These are phyloP conservation scores for Aspergillus vadensis DNA, from an alignment of 2,329 filamentous ascomycete genomes.

Conservation along the genomic window DNA sequence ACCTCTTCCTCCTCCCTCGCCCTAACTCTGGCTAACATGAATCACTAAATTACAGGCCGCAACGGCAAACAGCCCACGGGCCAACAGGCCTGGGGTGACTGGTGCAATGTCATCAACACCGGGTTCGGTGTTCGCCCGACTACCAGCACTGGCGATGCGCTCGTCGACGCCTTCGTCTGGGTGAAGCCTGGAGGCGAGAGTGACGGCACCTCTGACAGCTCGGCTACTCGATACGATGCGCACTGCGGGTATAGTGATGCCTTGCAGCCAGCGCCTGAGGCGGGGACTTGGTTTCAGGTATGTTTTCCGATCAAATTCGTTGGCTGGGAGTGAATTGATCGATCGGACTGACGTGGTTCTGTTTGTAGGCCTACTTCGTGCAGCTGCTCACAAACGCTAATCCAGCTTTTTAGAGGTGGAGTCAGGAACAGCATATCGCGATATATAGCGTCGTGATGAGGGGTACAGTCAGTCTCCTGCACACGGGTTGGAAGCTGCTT, in stretches of 20 bases:
- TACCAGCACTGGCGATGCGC: slow-evolving; percentile 59
- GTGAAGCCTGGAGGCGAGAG: slow-evolving; percentile 66
- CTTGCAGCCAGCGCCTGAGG: slow-evolving; percentile 67
- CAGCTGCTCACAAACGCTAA: too few relatives aligned
- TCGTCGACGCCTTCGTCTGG: slow-evolving; percentile 70
- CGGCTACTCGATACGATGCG: slow-evolving; percentile 55
- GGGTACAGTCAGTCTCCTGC: too few relatives aligned
- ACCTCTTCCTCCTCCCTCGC: too few relatives aligned
- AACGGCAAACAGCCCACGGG: slow-evolving; percentile 63
- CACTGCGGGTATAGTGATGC: slow-evolving; percentile 58
- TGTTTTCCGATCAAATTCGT: too few relatives aligned
- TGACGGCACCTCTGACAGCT: slow-evolving; percentile 54
- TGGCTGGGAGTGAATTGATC: too few relatives aligned
- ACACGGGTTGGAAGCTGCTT: too few relatives aligned
- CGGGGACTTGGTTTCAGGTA: slow-evolving; percentile 66
- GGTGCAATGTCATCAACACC: slow-evolving; percentile 67
- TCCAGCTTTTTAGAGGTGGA: too few relatives aligned
- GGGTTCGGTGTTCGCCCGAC: slow-evolving; percentile 66
- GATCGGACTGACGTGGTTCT: too few relatives aligned
- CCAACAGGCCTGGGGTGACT: slow-evolving; percentile 63
- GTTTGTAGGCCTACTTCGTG: too few relatives aligned
- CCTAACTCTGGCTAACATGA: neutral
- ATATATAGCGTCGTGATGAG: too few relatives aligned
- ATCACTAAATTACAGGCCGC: slow-evolving; percentile 46
- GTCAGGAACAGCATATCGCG: too few relatives aligned